A percentile compares a stretch with the other conserved stretches of the same genome.
These are phyloP conservation scores for Gnetum montanum DNA, from an alignment of 75 land plant species.

Conservation along the genomic window DNA sequence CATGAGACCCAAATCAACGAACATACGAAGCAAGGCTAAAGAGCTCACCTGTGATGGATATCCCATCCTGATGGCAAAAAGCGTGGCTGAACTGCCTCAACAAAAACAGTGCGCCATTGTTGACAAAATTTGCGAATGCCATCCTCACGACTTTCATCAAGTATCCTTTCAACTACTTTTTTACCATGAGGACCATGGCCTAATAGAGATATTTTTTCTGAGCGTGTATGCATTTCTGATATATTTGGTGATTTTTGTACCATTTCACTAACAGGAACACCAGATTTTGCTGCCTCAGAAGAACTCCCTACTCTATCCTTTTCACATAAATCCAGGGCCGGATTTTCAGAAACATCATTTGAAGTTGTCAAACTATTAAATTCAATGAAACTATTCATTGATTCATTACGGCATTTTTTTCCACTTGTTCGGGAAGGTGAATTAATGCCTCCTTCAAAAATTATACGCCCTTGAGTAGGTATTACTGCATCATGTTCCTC, in stretches of 20 bases:
- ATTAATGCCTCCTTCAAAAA: background rate
- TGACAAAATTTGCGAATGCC: conserved; percentile 82
- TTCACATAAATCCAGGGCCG: background rate
- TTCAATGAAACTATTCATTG: background rate
- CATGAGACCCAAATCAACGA: background rate
- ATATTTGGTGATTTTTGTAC: background rate
- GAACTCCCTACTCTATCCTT: background rate
- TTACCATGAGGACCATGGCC: conserved; percentile 98
- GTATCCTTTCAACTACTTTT: conserved; percentile 70
- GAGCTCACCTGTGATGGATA: conserved; percentile 72
- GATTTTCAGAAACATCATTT: too few species aligned
- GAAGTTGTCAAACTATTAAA: background rate
- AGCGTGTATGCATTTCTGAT: background rate
- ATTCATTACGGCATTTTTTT: background rate
- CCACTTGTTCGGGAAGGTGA: background rate
- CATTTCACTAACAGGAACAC: background rate
- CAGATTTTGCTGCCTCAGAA: background rate
- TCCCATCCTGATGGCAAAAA: conserved; percentile 96
- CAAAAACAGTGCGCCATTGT: conserved; percentile 88
- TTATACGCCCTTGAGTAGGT: background rate
- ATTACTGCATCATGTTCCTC: background rate
- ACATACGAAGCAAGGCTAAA: background rate
- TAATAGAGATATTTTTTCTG: conserved; percentile 61
- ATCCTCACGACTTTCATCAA: conserved; percentile 64
- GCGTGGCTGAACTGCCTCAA: conserved; percentile 70